Evolutionary conservation across 768 basidiomycete genomes (phyloP), one percentile per base, ranked within the genome.

Genomic region (Termitomyces sp.): DNA sequence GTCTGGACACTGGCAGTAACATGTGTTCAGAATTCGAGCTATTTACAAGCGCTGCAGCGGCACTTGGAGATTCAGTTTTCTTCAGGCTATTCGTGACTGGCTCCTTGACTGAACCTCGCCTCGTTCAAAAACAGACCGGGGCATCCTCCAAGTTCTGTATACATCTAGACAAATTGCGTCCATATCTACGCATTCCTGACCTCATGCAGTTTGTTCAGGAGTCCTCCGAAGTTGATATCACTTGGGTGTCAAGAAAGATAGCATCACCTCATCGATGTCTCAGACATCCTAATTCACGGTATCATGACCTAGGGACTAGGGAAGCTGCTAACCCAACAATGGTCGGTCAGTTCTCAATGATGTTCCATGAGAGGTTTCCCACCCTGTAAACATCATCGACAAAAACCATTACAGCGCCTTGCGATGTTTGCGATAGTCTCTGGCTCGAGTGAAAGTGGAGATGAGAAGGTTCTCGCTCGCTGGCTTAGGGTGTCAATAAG

Each of bases 371-470:
- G 15, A 52, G 23, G n/a, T 52, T 14, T 28, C 40, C 40, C 33
- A 58, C 57, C 53, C 46, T 50, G 37, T 53, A 53, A 28, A 54
- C 26, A 26, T 54, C 53, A 58, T 54, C 33, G 54, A 42, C 6
- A 53, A 50, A 9, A 50, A 54, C 53, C 49, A 58, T n/a, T 58
- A 49, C 17, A 54, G 40, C 37, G 54, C 49, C 23, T 50, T 47
- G 54, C 35, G n/a, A 58, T 45, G 26, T 50, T 31, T 30, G 48
- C 45, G 19, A 55, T 55, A 17, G 15, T 42, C 30, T 55, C 54
- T 49, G 46, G 38, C 11, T n/a, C 1, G 23, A 23, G 23, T 23
- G 23, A 23, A 23, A 23, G 23, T 2, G 23, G 23, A 23, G 23
- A 23, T 23, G 23, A 23, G 23, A 23, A 23, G 23, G 23, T 2